These are phyloP conservation scores for Quercus mongolica DNA, from an alignment of 306 rosid genomes.

Conservation along the genomic window DNA sequence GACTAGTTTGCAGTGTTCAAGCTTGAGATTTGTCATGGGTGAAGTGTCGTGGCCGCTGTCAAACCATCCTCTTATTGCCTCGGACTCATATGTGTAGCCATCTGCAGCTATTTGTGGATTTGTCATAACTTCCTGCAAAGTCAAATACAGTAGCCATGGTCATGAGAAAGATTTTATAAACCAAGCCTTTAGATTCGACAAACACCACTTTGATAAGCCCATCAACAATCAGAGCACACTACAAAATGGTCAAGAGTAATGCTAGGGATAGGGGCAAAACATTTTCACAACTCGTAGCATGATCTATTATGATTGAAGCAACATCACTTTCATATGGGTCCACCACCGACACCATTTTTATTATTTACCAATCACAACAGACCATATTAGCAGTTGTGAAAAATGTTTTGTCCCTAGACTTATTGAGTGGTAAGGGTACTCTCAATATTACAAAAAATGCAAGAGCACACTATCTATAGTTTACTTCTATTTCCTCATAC, in stretches of 20 bases:
- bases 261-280: too few species aligned
- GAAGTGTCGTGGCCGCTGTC: slow-evolving; percentile 85
- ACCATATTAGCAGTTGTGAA: too few species aligned
- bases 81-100: slow-evolving; percentile 91
- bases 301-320: too few species aligned
- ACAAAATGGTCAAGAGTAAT: not conserved
- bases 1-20: slow-evolving; percentile 74
- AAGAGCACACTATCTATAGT: not conserved
- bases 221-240: not conserved
- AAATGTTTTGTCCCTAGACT: too few species aligned
- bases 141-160: slow-evolving; percentile 16
- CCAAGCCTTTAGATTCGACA: not conserved
- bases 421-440: not conserved
- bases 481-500: not conserved
- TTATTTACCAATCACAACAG: too few species aligned
- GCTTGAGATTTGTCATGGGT: slow-evolving; percentile 95
- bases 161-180: not conserved
- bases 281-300: too few species aligned
- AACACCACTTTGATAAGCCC: not conserved
- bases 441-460: not conserved
- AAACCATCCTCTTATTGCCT: slow-evolving; percentile 90
- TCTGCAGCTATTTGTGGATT: slow-evolving; percentile 95
- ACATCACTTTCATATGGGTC: too few species aligned
- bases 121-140: slow-evolving; percentile 81
- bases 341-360: too few species aligned